A percentile compares a stretch with the other conserved stretches of the same genome.
phyloP scores from a whole-genome alignment of 2,329 filamentous ascomycete genomes.

The Fusarium pininemorale region DNA sequence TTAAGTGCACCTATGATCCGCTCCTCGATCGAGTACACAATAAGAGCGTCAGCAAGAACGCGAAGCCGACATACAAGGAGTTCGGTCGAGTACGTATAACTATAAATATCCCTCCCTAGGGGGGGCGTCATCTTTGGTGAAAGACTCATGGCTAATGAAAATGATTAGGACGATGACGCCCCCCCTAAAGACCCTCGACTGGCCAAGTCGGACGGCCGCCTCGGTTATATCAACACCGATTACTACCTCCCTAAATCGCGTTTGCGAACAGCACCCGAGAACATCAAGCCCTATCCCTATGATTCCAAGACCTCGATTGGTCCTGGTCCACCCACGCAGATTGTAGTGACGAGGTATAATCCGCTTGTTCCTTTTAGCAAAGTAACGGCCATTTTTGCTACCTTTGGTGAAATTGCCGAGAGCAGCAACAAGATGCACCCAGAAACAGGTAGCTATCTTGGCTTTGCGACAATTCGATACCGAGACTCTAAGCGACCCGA shows the following conservation, averaged over 20 bases:
- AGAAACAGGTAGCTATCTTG: constrained; percentile 90
- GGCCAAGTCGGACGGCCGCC: constrained; percentile 67
- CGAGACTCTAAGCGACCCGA: constrained; percentile 70
- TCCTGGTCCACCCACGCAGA: constrained; percentile 86
- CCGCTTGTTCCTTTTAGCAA: constrained; percentile 84
- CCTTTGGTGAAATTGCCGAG: constrained; percentile 87
- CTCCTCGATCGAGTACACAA: constrained; percentile 60
- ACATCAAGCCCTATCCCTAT: constrained; percentile 81
- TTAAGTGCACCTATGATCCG: constrained; percentile 70
- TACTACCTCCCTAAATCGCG: constrained; percentile 77
- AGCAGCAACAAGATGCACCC: constrained; percentile 96
- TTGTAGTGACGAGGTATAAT: constrained; percentile 97
- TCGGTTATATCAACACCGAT: constrained; percentile 75
- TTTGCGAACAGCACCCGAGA: constrained; percentile 77
- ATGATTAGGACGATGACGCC: constrained; percentile 79
- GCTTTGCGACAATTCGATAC: constrained; percentile 91
- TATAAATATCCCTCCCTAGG: constrained; percentile 52
- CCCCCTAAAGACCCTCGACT: constrained; percentile 85
- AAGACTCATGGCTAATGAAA: constrained; percentile 66
- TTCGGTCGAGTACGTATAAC: constrained; percentile 72
- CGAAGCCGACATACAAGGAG: constrained; percentile 69
- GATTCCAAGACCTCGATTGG: constrained; percentile 86
- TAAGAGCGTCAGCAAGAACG: constrained; percentile 62
- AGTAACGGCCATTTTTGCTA: constrained; percentile 78
- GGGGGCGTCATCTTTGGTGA: constrained; percentile 69